These are phyloP conservation scores for Hymenoscyphus scutula DNA, from an alignment of 2,329 filamentous ascomycete species.

Conservation along the genomic window DNA sequence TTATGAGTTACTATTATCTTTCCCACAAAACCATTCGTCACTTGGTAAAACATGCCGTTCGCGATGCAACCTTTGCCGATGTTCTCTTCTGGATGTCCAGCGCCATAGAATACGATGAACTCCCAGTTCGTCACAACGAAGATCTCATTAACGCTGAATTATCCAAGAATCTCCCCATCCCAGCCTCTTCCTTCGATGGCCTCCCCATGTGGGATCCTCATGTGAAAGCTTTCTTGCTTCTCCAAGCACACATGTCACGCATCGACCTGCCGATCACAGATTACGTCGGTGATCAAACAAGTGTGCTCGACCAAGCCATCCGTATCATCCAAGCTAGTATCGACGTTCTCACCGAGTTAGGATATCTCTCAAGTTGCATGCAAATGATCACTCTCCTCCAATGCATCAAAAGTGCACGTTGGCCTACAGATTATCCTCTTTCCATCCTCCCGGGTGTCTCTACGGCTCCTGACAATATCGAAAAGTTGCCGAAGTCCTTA, in stretches of 20 bases:
- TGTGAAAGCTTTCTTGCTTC: constrained; percentile 88
- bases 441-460: constrained; percentile 75
- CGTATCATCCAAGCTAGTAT: constrained; percentile 96
- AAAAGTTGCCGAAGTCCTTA: constrained; percentile 36
- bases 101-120: constrained; percentile 94
- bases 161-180: constrained; percentile 72
- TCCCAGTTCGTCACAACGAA: constrained; percentile 96
- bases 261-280: constrained; percentile 92
- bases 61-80: constrained; percentile 73
- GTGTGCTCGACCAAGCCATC: constrained; percentile 90
- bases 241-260: constrained; percentile 93
- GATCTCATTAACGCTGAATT: constrained; percentile 94
- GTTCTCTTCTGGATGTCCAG: constrained; percentile 89
- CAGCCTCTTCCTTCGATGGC: constrained; percentile 46
- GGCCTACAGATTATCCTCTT: constrained; percentile 78
- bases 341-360: constrained; percentile 89
- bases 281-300: constrained; percentile 91
- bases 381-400: constrained; percentile 85
- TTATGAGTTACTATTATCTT: constrained; percentile 99
- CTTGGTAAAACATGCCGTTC: constrained; percentile 73
- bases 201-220: constrained; percentile 98
- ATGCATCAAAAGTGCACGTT: constrained; percentile 87
- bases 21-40: constrained; percentile 92
- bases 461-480: constrained; percentile 34
- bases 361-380: constrained; percentile 71